Evolutionary conservation across 495 filamentous ascomycete genomes (phyloP).

Genomic region (Hypoxylon lenormandii): DNA sequence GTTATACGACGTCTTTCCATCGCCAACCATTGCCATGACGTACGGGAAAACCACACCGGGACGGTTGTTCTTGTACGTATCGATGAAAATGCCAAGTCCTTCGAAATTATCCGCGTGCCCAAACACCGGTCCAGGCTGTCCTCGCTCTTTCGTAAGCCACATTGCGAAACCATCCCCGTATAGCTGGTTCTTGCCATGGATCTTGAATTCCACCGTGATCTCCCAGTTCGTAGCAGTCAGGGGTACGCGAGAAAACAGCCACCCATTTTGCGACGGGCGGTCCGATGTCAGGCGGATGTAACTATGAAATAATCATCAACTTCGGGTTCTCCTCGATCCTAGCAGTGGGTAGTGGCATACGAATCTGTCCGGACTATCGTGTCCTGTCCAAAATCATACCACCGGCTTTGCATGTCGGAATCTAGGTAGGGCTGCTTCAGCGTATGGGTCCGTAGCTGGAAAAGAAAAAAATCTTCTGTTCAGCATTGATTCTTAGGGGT

Average conservation of each 20-base stretch:
- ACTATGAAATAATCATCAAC: conserved; percentile 58
- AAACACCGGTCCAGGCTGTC: conserved; percentile 83
- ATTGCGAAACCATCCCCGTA: conserved; percentile 98
- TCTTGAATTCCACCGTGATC: conserved; percentile 95
- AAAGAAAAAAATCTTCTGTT: conserved; percentile 76
- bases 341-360: conserved; percentile 61
- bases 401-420: conserved; percentile 97
- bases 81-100: conserved; percentile 95
- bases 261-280: conserved; percentile 87
- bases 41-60: conserved; percentile 96
- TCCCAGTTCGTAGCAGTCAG: conserved; percentile 99
- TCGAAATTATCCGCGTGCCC: conserved; percentile 89
- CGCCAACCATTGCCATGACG: conserved; percentile 97
- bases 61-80: conserved; percentile 99
- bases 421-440: conserved; percentile 87
- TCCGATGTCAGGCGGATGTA: conserved; percentile 94
- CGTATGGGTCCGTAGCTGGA: conserved; percentile 60
- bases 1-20: conserved; percentile 89
- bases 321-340: neutral
- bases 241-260: conserved; percentile 91
- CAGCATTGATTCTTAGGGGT: conserved; percentile 57
- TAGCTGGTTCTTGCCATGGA: conserved; percentile 77
- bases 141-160: conserved; percentile 97
- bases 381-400: conserved; percentile 99
- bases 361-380: conserved; percentile 92